Evolutionary conservation across 2,329 filamentous ascomycete species (phyloP).

Genomic region (Chaetomium globosum): DNA sequence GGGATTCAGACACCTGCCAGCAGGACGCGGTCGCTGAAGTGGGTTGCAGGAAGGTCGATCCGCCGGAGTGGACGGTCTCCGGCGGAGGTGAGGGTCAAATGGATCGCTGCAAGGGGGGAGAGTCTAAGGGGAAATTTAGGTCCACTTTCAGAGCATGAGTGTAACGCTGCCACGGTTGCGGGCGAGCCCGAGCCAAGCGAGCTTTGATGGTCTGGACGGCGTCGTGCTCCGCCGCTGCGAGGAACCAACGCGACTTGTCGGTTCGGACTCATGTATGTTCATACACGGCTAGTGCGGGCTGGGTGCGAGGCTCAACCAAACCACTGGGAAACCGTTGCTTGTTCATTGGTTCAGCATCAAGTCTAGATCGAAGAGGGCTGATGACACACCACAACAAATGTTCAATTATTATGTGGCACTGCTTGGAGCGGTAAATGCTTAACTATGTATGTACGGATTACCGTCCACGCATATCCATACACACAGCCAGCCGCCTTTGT

Average conservation of each 20-base stretch:
- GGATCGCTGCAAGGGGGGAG: background rate
- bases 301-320: background rate
- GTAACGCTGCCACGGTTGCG: background rate
- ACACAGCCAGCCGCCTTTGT: background rate
- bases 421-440: background rate
- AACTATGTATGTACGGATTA: no score
- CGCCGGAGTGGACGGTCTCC: background rate
- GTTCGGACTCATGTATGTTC: background rate
- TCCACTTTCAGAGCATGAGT: background rate
- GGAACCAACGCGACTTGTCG: background rate
- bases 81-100: background rate
- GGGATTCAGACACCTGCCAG: background rate
- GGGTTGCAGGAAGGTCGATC: constrained; percentile 12
- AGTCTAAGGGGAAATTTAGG: background rate
- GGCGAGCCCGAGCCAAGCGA: constrained; percentile 1
- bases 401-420: background rate
- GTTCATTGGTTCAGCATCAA: background rate
- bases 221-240: constrained; percentile 5
- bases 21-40: background rate
- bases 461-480: background rate
- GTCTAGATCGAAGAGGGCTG: background rate
- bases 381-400: background rate
- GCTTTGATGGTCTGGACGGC: background rate
- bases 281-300: background rate
- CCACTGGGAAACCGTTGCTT: background rate